Base-by-base conservation (phyloP, 495 filamentous ascomycete species). In the Aspergillus avenaceus region DNA sequence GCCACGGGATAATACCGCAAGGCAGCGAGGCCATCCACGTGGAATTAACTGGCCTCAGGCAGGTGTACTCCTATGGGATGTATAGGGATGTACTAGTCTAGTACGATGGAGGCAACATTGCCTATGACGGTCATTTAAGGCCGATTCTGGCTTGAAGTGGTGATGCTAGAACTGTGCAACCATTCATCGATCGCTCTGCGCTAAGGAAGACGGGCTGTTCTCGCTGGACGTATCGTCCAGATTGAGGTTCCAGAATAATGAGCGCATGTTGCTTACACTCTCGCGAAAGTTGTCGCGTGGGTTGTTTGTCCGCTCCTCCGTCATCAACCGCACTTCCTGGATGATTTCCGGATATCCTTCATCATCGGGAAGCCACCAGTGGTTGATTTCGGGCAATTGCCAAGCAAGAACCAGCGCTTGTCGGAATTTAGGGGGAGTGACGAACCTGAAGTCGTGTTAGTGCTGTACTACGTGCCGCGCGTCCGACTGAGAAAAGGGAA, bases 281-380 rank as follows among this genome's bases (percentile, higher is more conserved):
- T 87, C 81, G 9, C 77, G 78, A 52, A 82, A 75, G 9, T 82
- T 64, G 47, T 88, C 84, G 22, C 77, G 77, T 31, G 75, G 80
- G 53, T 83, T 82, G n/a, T 59, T 65, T 3, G 67, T 72, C 40
- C 87, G 83, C 42, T 91, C 85, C 53, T 87, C 81, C 2, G 86
- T 85, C 66, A 92, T 85, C 22, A 76, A 74, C n/a, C 89, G 83
- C 43, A 95, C 82, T 51, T 78, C 84, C 23, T 85, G 86, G 27
- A 95, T 73, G 25, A 93, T 78, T 5, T 79, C 74, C 3, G 80
- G 79, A 56, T 83, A 85, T 18, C 80, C 83, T 71, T 90, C 86
- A 58, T 90, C 82, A 59, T 91, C 82, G 2, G 90, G 88, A 19
- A 95, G 79, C 90, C 90, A 96, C 89, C 90, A 95, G 29, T 85